A percentile compares a stretch with the other conserved stretches of the same genome.
These are phyloP conservation scores for Basidiobolus meristosporus DNA, from an alignment of 371 early-diverging fungal genomes.

Conservation along the genomic window DNA sequence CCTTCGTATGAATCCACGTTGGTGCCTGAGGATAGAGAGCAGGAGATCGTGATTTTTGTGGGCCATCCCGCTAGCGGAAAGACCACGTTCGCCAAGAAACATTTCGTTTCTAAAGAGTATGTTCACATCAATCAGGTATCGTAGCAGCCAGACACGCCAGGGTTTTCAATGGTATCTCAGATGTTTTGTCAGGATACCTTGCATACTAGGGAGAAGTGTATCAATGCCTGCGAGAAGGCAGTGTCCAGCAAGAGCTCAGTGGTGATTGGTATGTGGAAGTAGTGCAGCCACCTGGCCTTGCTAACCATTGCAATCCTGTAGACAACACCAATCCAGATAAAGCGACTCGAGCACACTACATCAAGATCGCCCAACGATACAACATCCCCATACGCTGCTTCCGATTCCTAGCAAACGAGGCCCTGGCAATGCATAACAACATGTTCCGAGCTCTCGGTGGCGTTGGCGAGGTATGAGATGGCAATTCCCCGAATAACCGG, in stretches of 20 bases:
- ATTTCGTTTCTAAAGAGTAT: slow-evolving; percentile 36
- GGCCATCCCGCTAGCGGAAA: slow-evolving; percentile 85
- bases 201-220: slow-evolving; percentile 50
- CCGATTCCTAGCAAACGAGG: slow-evolving; percentile 31
- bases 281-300: background rate
- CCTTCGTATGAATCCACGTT: slow-evolving; percentile 12
- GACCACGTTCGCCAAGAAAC: slow-evolving; percentile 38
- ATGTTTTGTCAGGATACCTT: slow-evolving; percentile 28
- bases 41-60: slow-evolving; percentile 53
- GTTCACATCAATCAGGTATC: slow-evolving; percentile 59
- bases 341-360: slow-evolving; percentile 33
- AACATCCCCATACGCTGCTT: slow-evolving; percentile 43
- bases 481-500: background rate
- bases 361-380: slow-evolving; percentile 31
- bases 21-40: slow-evolving; percentile 10
- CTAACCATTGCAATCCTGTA: slow-evolving; percentile 6
- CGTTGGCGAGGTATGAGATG: background rate
- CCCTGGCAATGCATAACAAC: slow-evolving; percentile 63
- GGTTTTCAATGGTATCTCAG: background rate
- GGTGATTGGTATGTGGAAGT: slow-evolving; percentile 26
- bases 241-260: slow-evolving; percentile 27
- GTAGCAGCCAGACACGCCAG: background rate
- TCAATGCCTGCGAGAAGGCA: slow-evolving; percentile 23
- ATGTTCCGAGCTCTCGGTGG: slow-evolving; percentile 23
- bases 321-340: slow-evolving; percentile 77